Conservation (phyloP, 345 rosid genomes). For the Lagerstroemia speciosa region DNA sequence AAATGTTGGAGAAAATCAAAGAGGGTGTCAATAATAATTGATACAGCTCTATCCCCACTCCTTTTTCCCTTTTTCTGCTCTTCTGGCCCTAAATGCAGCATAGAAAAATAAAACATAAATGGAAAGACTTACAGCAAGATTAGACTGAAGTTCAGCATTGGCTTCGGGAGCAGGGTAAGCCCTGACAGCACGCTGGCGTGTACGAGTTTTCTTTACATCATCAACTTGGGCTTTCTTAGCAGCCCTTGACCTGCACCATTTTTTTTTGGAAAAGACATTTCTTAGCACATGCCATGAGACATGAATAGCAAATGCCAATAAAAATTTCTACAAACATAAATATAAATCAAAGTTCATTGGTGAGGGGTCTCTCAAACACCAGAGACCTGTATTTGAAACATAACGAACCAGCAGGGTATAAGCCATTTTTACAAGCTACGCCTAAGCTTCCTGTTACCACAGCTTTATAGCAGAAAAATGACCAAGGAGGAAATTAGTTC, state of each 20-base stretch:
- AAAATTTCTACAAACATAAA: neutral
- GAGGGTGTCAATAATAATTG: no score
- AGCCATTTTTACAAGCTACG: no score
- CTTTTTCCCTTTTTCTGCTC: no score
- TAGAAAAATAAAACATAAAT: neutral
- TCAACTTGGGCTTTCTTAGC: constrained; percentile 47
- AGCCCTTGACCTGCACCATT: constrained; percentile 38
- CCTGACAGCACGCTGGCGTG: constrained; percentile 39
- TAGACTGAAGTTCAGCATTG: constrained; percentile 52
- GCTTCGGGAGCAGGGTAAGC: constrained; percentile 62
- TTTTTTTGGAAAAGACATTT: no score
- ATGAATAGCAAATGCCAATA: neutral
- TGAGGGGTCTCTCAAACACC: neutral
- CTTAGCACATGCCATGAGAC: neutral
- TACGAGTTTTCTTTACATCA: constrained; percentile 40
- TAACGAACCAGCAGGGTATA: neutral
- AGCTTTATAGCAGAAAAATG: neutral
- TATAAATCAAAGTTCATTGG: neutral
- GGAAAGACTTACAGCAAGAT: constrained; percentile 1
- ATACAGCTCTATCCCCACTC: no score
- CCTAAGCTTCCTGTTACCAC: neutral
- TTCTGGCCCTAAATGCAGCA: neutral
- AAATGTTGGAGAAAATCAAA: no score
- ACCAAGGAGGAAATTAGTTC: neutral
- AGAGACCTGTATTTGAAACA: neutral